Base-by-base conservation (phyloP, 73 alveolate genomes). In the Tetrahymena elliotti region DNA sequence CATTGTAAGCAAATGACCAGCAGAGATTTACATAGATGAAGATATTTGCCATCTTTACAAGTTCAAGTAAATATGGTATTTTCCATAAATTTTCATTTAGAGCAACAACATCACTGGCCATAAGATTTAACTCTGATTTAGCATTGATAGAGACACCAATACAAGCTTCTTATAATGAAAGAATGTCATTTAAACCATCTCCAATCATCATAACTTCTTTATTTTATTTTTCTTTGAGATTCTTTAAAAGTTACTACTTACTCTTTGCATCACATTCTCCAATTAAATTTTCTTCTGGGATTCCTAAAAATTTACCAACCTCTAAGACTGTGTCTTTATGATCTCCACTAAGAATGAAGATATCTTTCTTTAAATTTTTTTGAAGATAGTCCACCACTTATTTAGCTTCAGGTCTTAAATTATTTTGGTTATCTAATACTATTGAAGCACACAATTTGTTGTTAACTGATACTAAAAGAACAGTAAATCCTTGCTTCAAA, bases 141-240 rank as follows among this genome's bases (percentile, higher is more conserved):
- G 96, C 96, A 52, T 94, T 94, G 6, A 94, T 94, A 6, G 96
- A 52, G 31, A 94, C 96, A 33, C 96, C 96, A 9, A 94, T 35
- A 34, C 95, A 94, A 6, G 96, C 96, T 88, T 84, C 54, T 92
- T 94, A 38, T 31, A 94, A 88, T 16, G 96, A 94, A 8, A 94
- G 93, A 22, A 94, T 36, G 84, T 94, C 96, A 94, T 94, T 94
- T 35, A 94, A 52, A 11, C 96, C 96, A 88, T 94, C 96, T 18
- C 96, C 96, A 47, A 94, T 94, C 96, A 94, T 94, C 95, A 94
- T 94, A 35, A 92, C 96, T 34, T 94, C 96, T 10, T 94, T 84
- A 12, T 88, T 38, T 36, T 68, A n/a, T 68, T 53, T 88, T 6
- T 84, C 83, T 24, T 83, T 94, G 3, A 94, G 37, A 20, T 88